Base-by-base conservation (phyloP, 2,329 filamentous ascomycete species). In the Epicoccum nigrum region DNA sequence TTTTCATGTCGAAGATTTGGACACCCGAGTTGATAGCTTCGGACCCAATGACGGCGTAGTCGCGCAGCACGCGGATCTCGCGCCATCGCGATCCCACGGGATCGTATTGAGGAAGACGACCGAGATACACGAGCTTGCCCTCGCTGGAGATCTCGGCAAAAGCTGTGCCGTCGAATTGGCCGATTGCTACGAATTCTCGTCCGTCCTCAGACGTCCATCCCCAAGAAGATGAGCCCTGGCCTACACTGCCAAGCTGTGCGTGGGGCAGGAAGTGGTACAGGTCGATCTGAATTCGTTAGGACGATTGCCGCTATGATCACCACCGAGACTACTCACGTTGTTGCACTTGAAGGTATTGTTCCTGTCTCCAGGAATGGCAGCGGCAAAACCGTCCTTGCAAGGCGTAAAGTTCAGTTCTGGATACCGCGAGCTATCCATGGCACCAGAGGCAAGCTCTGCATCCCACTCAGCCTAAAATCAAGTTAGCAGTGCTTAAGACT, bases 1-100 rank as follows among this genome's bases (percentile, higher is more conserved):
- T 83, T 55, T 73, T 77, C 79, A 85, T 77, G 67, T 86, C 83
- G 59, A 86, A 86, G 67, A 85, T 75, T 63, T 86, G 83, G 31
- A 86, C 75, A 25, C 80, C 79, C 64, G 83, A 81, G 55, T 76
- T 65, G 61, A 47, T 62, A 2, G 65, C 67, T 20, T 70, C 65
- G 4, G 55, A 60, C 2, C 73, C 74, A 43, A 77, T 74, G 42
- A 74, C 57, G 28, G 65, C 66, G 46, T 71, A 74, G 45, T 75
- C 65, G 23, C 69, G 68, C 48, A 71, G 65, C 7, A 68, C 62
- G 15, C 73, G 68, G 49, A 82, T 82, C 60, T 82, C 79, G 40
- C 79, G 71, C 79, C 80, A 82, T 32, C 75, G 76, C 16, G 73
- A 72, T 28, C 73, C 67, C n/a, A 74, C 65, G 12, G 65, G 65